phyloP scores from a whole-genome alignment of 169 alveolate species.

The Plasmodium inui region DNA sequence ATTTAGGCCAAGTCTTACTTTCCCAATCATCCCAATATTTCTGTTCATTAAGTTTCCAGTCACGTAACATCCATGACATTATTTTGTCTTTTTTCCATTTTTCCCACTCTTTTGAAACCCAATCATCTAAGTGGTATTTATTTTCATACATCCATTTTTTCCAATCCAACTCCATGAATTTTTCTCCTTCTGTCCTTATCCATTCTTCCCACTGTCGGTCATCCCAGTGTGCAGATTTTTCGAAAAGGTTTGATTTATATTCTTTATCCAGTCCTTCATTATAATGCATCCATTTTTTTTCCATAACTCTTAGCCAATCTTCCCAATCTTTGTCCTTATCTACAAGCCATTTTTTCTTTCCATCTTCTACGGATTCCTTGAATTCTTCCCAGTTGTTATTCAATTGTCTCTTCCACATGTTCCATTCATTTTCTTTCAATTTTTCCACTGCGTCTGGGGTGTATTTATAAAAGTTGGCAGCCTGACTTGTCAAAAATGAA shows the following conservation, averaged over 20 bases:
- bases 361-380: constrained; percentile 8
- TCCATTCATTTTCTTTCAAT: constrained; percentile 13
- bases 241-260: constrained; percentile 11
- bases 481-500: neutral
- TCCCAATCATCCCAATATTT: constrained; percentile 30
- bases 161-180: constrained; percentile 6
- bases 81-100: constrained; percentile 27
- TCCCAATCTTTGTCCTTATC: constrained; percentile 21
- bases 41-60: constrained; percentile 11
- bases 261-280: constrained; percentile 14
- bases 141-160: constrained; percentile 31
- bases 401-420: neutral
- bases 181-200: constrained; percentile 11
- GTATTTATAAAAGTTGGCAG: neutral
- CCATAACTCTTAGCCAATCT: neutral
- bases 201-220: constrained; percentile 32
- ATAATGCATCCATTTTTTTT: constrained; percentile 46
- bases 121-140: constrained; percentile 13
- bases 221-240: constrained; percentile 17
- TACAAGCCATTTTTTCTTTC: neutral
- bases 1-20: constrained; percentile 1
- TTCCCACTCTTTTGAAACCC: constrained; percentile 2
- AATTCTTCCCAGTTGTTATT: constrained; percentile 3
- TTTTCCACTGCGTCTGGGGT: constrained; percentile 7
- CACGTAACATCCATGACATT: neutral